A percentile compares a stretch with the other conserved stretches of the same genome.
These are phyloP conservation scores for Aspergillus saccharolyticus DNA, from an alignment of 495 filamentous ascomycete genomes.

Conservation along the genomic window DNA sequence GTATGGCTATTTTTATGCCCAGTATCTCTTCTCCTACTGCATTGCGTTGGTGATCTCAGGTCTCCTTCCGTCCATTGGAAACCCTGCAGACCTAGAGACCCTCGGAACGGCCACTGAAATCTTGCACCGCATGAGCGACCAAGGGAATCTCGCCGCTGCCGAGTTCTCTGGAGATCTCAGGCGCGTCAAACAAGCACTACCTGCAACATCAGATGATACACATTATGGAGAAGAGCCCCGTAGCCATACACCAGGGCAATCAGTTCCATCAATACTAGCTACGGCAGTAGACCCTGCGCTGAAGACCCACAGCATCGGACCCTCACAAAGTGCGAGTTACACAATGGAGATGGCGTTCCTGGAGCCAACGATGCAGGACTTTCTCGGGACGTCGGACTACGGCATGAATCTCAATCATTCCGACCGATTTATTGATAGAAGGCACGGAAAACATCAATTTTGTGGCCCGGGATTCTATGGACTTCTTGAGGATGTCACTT, in stretches of 20 bases:
- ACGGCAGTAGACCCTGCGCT: neutral
- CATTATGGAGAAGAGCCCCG: neutral
- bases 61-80: slow-evolving; percentile 17
- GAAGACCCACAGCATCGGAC: neutral
- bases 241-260: neutral
- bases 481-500: slow-evolving; percentile 8
- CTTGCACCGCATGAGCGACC: slow-evolving; percentile 23
- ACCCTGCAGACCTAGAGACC: slow-evolving; percentile 17
- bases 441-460: slow-evolving; percentile 1
- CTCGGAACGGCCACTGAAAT: slow-evolving; percentile 29
- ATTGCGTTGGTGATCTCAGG: slow-evolving; percentile 31
- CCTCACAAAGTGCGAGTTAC: slow-evolving; percentile 3
- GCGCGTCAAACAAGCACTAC: slow-evolving; percentile 15
- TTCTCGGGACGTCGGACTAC: slow-evolving; percentile 16
- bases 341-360: slow-evolving; percentile 26
- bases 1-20: slow-evolving; percentile 32
- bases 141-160: slow-evolving; percentile 29
- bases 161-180: slow-evolving; percentile 31
- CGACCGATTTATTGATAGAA: slow-evolving; percentile 4
- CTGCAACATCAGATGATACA: neutral
- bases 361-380: slow-evolving; percentile 30
- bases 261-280: neutral
- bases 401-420: slow-evolving; percentile 10
- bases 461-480: slow-evolving; percentile 11
- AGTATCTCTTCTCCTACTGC: slow-evolving; percentile 31